Percentiles rank a stretch among this genome's conserved stretches.
These are phyloP conservation scores for Rosa lucieae DNA, from an alignment of 306 rosid species.

Conservation along the genomic window DNA sequence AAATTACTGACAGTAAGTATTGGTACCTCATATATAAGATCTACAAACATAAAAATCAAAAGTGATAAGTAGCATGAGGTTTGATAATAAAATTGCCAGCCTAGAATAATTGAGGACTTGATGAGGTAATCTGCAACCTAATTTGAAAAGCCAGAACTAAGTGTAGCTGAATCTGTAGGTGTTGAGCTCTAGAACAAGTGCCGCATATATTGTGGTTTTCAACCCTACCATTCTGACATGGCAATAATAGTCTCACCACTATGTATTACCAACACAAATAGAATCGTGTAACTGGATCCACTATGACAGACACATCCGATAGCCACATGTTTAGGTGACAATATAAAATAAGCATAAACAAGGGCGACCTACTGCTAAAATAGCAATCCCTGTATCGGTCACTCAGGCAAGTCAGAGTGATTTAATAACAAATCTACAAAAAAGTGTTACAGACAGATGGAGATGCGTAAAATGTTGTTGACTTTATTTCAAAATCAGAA, in stretches of 20 bases:
- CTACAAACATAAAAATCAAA: not conserved
- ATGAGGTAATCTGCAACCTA: not conserved
- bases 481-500: constrained; percentile 3
- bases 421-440: not conserved
- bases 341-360: not conserved
- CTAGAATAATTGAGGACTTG: constrained; percentile 1
- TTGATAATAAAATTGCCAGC: not conserved
- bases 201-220: not conserved
- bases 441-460: not conserved
- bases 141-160: not conserved
- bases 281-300: not conserved
- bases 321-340: not conserved
- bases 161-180: not conserved
- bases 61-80: not conserved
- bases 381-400: not conserved
- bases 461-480: not conserved
- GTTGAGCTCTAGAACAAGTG: not conserved
- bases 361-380: not conserved
- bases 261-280: not conserved
- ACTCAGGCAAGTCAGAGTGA: not conserved
- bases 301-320: not conserved
- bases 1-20: constrained; percentile 24
- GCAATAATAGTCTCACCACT: not conserved
- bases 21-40: not conserved
- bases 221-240: not conserved